Conservation (phyloP, 192 early-diverging fungal genomes). For the Mortierella antarctica region DNA sequence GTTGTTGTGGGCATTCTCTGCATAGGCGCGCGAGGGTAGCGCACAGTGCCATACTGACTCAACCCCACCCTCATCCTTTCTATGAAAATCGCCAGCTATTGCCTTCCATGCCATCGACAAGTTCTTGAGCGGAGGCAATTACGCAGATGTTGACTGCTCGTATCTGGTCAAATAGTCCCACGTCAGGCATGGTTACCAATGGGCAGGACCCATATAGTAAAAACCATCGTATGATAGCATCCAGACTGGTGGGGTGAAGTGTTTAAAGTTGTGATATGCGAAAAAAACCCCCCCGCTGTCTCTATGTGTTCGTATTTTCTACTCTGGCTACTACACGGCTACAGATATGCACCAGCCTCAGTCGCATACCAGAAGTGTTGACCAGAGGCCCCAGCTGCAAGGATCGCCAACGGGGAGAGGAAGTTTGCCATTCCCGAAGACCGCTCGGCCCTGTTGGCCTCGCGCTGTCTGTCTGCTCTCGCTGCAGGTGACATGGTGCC, state of each 20-base stretch:
- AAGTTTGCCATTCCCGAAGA: conserved; percentile 14
- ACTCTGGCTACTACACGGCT: background rate
- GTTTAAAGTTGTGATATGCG: no score
- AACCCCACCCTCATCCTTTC: background rate
- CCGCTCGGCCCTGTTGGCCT: background rate
- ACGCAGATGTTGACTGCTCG: no score
- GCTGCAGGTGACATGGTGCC: background rate
- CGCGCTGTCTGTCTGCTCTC: background rate
- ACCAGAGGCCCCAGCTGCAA: conserved; percentile 13
- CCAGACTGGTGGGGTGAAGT: no score
- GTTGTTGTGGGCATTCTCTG: background rate
- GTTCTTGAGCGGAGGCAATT: no score
- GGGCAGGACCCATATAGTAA: no score
- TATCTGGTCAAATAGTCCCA: no score
- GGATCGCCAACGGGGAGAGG: conserved; percentile 14
- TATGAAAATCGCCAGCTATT: no score
- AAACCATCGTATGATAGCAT: no score
- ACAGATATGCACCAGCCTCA: conserved; percentile 11
- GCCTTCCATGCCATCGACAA: no score
- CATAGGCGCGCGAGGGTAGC: background rate
- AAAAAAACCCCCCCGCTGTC: no score
- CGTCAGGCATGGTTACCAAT: no score
- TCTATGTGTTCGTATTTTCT: conserved; percentile 1
- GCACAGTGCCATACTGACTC: background rate
- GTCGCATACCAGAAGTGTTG: conserved; percentile 20